Percentiles rank a stretch among this genome's conserved stretches.
Evolutionary conservation across 2,329 filamentous ascomycete species (phyloP).

Genomic region (Nannizzia gypsea): DNA sequence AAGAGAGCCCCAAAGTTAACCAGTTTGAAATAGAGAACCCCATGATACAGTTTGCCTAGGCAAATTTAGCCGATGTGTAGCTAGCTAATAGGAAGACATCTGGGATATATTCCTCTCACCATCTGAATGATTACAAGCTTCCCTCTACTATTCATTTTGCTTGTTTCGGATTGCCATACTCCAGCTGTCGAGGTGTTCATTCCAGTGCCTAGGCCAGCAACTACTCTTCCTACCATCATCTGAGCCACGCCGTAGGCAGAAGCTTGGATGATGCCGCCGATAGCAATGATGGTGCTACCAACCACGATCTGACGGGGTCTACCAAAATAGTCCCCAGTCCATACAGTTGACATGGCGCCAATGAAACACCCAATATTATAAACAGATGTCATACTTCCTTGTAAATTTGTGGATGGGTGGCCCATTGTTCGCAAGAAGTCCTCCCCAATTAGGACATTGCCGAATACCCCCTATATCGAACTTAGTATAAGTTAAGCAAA

Average conservation of each 20-base stretch:
- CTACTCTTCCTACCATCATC: conserved; percentile 37
- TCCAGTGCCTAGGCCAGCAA: conserved; percentile 41
- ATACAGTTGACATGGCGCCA: conserved; percentile 4
- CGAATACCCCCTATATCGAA: conserved; percentile 12
- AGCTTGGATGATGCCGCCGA: conserved; percentile 19
- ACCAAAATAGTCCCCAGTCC: conserved; percentile 17
- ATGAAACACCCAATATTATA: conserved; percentile 31
- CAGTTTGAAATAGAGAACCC: conserved; percentile 37
- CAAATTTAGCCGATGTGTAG: conserved; percentile 14
- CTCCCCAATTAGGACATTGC: conserved; percentile 13
- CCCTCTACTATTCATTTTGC: conserved; percentile 41
- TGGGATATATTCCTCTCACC: conserved; percentile 10
- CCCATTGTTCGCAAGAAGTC: conserved; percentile 15
- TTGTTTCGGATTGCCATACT: conserved; percentile 38
- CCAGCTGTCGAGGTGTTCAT: conserved; percentile 41
- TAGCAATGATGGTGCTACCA: conserved; percentile 38
- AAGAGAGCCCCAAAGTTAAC: conserved; percentile 30
- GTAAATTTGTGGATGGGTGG: conserved; percentile 10
- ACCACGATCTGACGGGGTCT: conserved; percentile 38
- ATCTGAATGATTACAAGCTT: conserved; percentile 40
- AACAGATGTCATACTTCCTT: conserved; percentile 14
- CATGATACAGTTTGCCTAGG: conserved; percentile 24
- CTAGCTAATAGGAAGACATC: conserved; percentile 24
- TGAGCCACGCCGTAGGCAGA: conserved; percentile 28
- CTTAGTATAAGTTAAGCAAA: background rate